Evolutionary conservation across 139 green algal species (phyloP), one percentile per base, ranked within the genome.

Genomic region (Deuterostichococcus epilithicus): DNA sequence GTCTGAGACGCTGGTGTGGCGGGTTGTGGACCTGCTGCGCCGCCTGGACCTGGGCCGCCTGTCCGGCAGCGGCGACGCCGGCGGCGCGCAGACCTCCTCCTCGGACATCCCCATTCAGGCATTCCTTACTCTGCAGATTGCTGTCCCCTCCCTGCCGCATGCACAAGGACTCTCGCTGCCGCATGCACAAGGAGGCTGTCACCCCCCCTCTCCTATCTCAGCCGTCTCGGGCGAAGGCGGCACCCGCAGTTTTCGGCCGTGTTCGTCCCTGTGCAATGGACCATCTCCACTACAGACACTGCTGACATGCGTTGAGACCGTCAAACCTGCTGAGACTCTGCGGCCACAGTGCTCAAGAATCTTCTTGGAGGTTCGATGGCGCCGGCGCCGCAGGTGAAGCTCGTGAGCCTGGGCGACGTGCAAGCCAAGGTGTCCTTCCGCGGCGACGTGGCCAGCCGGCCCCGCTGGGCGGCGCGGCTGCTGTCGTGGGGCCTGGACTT

Each of bases 1-100:
- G 30, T 81, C 74, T 2, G 91, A 95, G 84, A 68, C 76, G 2
- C 75, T 93, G 69, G 44, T 94, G 42, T 94, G 90, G 91, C 74
- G 80, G 35, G 44, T 86, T 73, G 81, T 78, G 71, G 71, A 83
- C 25, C 74, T 83, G 45, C 30, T 80, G 30, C 45, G 85, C 63
- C 74, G 78, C 15, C 78, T 90, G 75, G 78, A 88, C 67, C 28
- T 85, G 45, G 73, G 59, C 23, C 8, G 34, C 10, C 45, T 76
- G 8, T 44, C 32, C 28, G 34, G 33, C 32, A 22, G n/a, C 2
- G 65, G 3, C 5, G 65, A 15, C 18, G 52, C 3, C 10, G 18
- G 10, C 18, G 52, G 52, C 18, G 52, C 52, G 28, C 52, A 63
- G 52, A 63, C 18, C 3, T 63, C 52, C 5, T 63, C 52, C 18